Evolutionary conservation across 345 rosid genomes (phyloP), one percentile per base, ranked within the genome.

Genomic region (Murraya koenigii): DNA sequence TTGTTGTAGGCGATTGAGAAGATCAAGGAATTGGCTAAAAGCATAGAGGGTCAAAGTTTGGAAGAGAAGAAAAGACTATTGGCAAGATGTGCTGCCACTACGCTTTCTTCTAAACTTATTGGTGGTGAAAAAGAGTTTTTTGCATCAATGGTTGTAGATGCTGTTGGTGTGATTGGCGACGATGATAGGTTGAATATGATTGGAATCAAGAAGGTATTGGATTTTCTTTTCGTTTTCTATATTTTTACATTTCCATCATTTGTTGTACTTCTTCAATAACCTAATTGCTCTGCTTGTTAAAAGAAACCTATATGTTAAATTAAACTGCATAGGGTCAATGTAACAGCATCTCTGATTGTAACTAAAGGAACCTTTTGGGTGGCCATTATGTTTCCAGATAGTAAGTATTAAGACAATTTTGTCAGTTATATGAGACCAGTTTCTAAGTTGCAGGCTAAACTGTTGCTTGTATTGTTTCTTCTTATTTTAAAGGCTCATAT

Each of bases 71-170:
- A 94, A 84, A 77, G 81, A 75, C 84, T 97, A 71, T 82, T 94
- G 76, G 93, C 89, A 41, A 96, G 92, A 86, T 96, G 99, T 80
- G 99, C 97, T 79, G 93, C 93, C 20, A 96, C 99, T 36, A 96
- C 98, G 0, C 97, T 97, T 47, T 91, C 97, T 67, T 97, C 99
- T 36, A 97, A 97, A 82, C 97, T 97, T 66, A 94, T 97, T 80
- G 97, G 98, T 72, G 99, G 99, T 22, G 99, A 94, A 84, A 93
- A 93, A 75, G 98, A 94, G 72, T 97, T 97, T 75, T 97, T 94
- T 79, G 94, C 99, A 33, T 82, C 89, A 11, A 93, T 97, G 94
- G 97, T 94, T 39, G 99, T 94, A 44, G 94, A 94, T 89, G 90
- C 99, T 87, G 99, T 97, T 9, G 80, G 90, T 85, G 96, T 98